phyloP scores from a whole-genome alignment of 2,329 filamentous ascomycete species.

The Nannizziopsis arthrosporioides region DNA sequence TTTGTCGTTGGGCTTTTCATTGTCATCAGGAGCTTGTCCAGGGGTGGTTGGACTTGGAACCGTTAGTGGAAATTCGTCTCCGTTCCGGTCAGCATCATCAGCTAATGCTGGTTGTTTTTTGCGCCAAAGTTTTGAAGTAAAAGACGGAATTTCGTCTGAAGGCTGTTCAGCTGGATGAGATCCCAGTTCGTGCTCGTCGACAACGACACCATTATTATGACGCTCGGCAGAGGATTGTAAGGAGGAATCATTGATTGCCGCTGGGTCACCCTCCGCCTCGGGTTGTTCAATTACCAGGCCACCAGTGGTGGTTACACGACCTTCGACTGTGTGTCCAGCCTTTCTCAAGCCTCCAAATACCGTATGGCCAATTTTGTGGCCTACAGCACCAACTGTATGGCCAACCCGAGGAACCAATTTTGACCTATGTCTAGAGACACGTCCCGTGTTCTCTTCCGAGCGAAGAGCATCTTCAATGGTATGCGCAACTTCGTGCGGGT shows the following conservation, averaged over 20 bases:
- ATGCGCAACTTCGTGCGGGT: constrained; percentile 45
- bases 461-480: constrained; percentile 26
- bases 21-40: constrained; percentile 10
- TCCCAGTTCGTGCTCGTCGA: background rate
- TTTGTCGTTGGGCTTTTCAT: background rate
- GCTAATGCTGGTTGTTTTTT: constrained; percentile 1
- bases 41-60: constrained; percentile 21
- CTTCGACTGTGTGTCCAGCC: constrained; percentile 29
- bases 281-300: constrained; percentile 22
- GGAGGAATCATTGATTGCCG: background rate
- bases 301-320: constrained; percentile 25
- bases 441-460: background rate
- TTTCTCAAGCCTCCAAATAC: constrained; percentile 35
- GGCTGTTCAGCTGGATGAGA: constrained; percentile 6
- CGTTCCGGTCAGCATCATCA: constrained; percentile 19
- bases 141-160: background rate
- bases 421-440: constrained; percentile 15
- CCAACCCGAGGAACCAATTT: constrained; percentile 38
- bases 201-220: background rate
- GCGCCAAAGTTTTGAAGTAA: background rate
- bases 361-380: constrained; percentile 38
- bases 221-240: no score
- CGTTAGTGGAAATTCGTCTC: constrained; percentile 30
- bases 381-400: constrained; percentile 41
- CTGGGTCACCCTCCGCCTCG: constrained; percentile 7